Percentiles rank a stretch among this genome's conserved stretches.
These are phyloP conservation scores for Incumbomyces lentus DNA, from an alignment of 2,329 filamentous ascomycete genomes.

Conservation along the genomic window DNA sequence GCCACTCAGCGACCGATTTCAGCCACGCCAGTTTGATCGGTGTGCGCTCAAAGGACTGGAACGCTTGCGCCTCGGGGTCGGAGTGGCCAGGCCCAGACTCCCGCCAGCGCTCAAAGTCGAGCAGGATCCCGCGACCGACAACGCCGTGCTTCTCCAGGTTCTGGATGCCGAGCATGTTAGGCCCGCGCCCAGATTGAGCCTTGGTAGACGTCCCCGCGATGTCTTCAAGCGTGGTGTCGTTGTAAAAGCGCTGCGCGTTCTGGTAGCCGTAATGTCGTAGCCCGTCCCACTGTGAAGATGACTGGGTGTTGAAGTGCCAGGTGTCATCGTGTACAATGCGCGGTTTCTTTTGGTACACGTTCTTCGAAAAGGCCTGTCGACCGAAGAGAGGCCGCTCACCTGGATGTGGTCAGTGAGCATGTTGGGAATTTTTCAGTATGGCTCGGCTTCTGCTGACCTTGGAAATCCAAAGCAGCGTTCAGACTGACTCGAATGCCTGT, in stretches of 20 bases:
- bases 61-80: slow-evolving; percentile 27
- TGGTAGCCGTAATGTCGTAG: slow-evolving; percentile 22
- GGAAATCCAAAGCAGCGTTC: slow-evolving; percentile 32
- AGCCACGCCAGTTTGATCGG: slow-evolving; percentile 23
- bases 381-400: slow-evolving; percentile 27
- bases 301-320: slow-evolving; percentile 22
- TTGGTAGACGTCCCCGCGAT: slow-evolving; percentile 15
- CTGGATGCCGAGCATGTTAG: slow-evolving; percentile 21
- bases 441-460: slow-evolving; percentile 9
- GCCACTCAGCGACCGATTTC: slow-evolving; percentile 16
- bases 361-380: slow-evolving; percentile 23
- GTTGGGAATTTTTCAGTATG: not conserved
- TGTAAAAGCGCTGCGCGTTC: slow-evolving; percentile 18
- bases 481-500: slow-evolving; percentile 23
- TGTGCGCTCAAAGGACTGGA: slow-evolving; percentile 29
- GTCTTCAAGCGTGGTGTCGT: slow-evolving; percentile 20
- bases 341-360: slow-evolving; percentile 23
- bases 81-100: slow-evolving; percentile 16
- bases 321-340: slow-evolving; percentile 22
- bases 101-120: slow-evolving; percentile 38
- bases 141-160: slow-evolving; percentile 31
- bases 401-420: not conserved
- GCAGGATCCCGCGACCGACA: slow-evolving; percentile 38
- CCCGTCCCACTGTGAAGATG: slow-evolving; percentile 21
- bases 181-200: slow-evolving; percentile 8